Percentiles rank a stretch among this genome's conserved stretches.
Conservation (phyloP, 2,329 filamentous ascomycete genomes). For the Cadophora luteo-olivacea region DNA sequence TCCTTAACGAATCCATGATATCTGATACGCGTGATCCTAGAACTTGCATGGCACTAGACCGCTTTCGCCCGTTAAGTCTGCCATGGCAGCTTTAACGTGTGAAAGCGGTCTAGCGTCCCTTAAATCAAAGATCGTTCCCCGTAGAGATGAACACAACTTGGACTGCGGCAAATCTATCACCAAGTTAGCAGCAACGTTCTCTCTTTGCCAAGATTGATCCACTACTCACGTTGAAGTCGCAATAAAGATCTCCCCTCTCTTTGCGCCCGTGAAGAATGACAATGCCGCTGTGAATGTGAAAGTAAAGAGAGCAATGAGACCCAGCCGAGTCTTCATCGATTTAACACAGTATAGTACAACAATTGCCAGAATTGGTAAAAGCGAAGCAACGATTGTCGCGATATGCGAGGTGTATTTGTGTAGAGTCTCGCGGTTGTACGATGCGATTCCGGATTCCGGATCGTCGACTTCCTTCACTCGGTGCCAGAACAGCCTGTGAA, state of each 20-base stretch:
- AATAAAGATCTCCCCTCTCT: slow-evolving; percentile 30
- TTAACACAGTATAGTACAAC: slow-evolving; percentile 28
- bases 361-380: slow-evolving; percentile 32
- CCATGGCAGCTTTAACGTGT: too few species aligned
- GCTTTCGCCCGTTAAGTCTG: too few species aligned
- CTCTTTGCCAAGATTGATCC: neutral
- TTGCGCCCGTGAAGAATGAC: slow-evolving; percentile 29
- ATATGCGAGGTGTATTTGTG: neutral
- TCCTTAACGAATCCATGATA: too few species aligned
- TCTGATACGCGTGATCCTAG: too few species aligned
- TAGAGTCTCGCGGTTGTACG: neutral
- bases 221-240: slow-evolving; percentile 32
- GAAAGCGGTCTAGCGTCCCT: too few species aligned
- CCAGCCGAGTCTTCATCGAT: slow-evolving; percentile 19
- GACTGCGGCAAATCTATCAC: slow-evolving; percentile 24
- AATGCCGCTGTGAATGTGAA: slow-evolving; percentile 28
- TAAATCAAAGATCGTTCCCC: neutral
- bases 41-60: too few species aligned
- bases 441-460: slow-evolving; percentile 8
- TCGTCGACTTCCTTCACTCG: slow-evolving; percentile 13
- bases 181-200: neutral
- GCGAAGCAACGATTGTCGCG: slow-evolving; percentile 21
- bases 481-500: slow-evolving; percentile 13
- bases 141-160: slow-evolving; percentile 27
- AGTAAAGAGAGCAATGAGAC: slow-evolving; percentile 30